Evolutionary conservation across 2,329 filamentous ascomycete genomes (phyloP), one percentile per base, ranked within the genome.

Genomic region (Amauroascus verrucosus): DNA sequence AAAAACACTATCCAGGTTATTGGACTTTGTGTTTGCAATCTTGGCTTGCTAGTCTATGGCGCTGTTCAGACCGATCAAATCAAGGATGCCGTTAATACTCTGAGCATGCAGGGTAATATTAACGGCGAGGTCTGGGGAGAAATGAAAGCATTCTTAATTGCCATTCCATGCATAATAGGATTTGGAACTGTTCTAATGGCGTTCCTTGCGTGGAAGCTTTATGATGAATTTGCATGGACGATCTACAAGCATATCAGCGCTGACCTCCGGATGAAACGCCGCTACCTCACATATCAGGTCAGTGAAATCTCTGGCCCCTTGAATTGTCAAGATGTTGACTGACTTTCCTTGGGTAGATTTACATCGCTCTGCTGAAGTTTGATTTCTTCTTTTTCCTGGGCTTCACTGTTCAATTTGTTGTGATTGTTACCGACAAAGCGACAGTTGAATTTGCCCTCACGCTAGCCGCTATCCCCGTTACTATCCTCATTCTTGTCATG

Each of bases 361-460:
- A 96, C 71, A 96, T 98, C 64, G 88, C 93, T 35, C 80, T 98
- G 9, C 79, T 98, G 60, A 98, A 98, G 72, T 98, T 98, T 69
- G 93, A 98, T 73, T 97, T 98, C 72, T 98, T 98, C 82, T 97
- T 98, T 77, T 98, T 98, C 78, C 82, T 98, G 48, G 93, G 91
- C 52, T 98, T 98, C 70, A 97, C 93, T 6, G 88, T 98, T 45
- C 93, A 98, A 67, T 98, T 98, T 70, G 80, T 97, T 51, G 91
- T 98, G 62, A 86, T 97, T 55, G 89, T 98, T 56, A 84, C 81
- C 43, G 79, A 79, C 59, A 77, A 76, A 24, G 78, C 78, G 46
- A 79, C 84, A 57, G 75, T 82, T 62, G 93, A 98, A 69, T 88
- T 93, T 62, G 85, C 80, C 52, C 77, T 97, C 50, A 98, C 94